Evolutionary conservation across 164 flowering plant genomes (phyloP).

Genomic region (Macadamia integrifolia): DNA sequence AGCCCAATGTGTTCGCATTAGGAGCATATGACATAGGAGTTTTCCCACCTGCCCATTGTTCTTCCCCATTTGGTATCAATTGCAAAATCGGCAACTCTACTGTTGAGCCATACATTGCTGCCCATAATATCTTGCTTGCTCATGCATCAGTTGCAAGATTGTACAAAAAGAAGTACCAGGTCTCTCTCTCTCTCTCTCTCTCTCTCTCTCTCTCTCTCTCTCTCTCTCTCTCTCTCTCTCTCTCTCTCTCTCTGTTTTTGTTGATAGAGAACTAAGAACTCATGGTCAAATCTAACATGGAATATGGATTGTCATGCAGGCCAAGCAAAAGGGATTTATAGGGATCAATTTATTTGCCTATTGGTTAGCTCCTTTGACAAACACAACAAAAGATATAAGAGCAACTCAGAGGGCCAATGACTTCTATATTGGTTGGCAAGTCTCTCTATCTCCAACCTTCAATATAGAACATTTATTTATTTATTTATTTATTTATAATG

Average conservation of each 20-base stretch:
- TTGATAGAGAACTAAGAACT: no score
- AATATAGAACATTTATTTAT: no score
- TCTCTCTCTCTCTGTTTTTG: no score
- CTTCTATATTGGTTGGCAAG: slow-evolving; percentile 53
- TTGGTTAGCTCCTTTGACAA: slow-evolving; percentile 36
- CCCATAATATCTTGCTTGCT: slow-evolving; percentile 37
- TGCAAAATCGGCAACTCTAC: slow-evolving; percentile 45
- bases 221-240: not conserved
- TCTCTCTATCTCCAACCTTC: not conserved
- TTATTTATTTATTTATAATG: no score
- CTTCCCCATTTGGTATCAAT: slow-evolving; percentile 26
- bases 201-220: not conserved
- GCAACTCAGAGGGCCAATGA: slow-evolving; percentile 52
- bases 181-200: not conserved
- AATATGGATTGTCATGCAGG: slow-evolving; percentile 26
- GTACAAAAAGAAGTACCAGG: slow-evolving; percentile 38
- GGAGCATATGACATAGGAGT: slow-evolving; percentile 32
- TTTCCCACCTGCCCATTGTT: slow-evolving; percentile 39
- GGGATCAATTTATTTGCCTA: slow-evolving; percentile 37
- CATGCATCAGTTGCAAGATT: slow-evolving; percentile 41
- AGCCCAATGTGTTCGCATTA: slow-evolving; percentile 27
- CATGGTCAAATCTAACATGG: no score
- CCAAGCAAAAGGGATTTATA: slow-evolving; percentile 46
- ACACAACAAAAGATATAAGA: slow-evolving; percentile 31
- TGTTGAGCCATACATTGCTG: slow-evolving; percentile 41